Conservation (phyloP, 345 rosid species). For the Salix udensis region DNA sequence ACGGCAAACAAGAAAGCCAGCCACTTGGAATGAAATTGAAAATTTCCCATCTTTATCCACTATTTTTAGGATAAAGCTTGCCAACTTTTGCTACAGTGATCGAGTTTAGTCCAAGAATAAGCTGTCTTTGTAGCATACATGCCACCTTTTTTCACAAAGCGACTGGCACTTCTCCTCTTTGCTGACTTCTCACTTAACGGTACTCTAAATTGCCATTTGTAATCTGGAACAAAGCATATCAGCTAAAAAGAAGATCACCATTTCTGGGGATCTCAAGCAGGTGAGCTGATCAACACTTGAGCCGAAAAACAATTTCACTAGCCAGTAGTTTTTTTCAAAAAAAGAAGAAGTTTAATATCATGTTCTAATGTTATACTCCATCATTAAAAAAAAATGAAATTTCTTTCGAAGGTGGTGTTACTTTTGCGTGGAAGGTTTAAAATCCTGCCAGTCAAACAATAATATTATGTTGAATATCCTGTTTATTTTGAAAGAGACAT, state of each 20-base stretch:
- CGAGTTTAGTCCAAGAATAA: background rate
- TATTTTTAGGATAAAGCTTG: conserved; percentile 23
- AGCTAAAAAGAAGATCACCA: background rate
- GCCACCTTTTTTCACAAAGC: background rate
- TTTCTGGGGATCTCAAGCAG: background rate
- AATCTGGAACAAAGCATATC: background rate
- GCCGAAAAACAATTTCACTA: background rate
- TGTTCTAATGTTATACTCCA: too few relatives aligned
- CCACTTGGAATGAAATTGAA: conserved; percentile 14
- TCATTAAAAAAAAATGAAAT: too few relatives aligned
- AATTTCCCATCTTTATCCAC: background rate
- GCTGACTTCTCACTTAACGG: background rate
- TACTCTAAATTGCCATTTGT: background rate
- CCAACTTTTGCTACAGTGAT: conserved; percentile 21
- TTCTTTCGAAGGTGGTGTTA: too few relatives aligned
- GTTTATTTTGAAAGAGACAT: too few relatives aligned
- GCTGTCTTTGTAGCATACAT: background rate
- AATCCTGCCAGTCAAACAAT: too few relatives aligned
- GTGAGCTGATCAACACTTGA: background rate
- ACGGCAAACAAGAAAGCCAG: conserved; percentile 35
- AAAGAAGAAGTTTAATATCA: too few relatives aligned
- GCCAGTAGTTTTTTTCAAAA: background rate
- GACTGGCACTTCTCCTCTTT: background rate
- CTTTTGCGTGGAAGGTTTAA: too few relatives aligned
- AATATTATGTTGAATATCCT: too few relatives aligned